Conservation (phyloP, 257 asterid species). For the Capsicum baccatum region DNA sequence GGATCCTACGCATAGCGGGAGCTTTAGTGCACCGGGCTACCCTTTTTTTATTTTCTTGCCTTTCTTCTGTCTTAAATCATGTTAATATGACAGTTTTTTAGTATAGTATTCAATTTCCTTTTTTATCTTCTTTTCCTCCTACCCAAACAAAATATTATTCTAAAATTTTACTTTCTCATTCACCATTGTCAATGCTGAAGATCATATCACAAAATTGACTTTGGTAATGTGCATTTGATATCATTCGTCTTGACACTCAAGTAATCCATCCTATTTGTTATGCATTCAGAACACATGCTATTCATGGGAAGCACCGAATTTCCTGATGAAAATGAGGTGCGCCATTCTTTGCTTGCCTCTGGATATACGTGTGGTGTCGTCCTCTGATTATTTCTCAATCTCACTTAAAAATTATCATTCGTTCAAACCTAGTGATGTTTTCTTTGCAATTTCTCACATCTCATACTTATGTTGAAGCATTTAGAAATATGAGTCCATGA, state of each 20-base stretch:
- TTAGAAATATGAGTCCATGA: neutral
- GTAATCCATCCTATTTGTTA: constrained; percentile 33
- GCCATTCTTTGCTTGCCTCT: constrained; percentile 33
- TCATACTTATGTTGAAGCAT: neutral
- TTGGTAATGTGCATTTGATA: neutral
- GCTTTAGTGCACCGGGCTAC: no score
- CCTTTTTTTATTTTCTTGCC: no score
- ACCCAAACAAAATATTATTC: neutral
- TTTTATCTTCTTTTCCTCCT: constrained; percentile 9
- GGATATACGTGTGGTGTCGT: neutral
- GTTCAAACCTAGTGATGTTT: neutral
- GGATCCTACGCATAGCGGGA: no score
- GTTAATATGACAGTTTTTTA: neutral
- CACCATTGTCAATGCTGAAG: neutral
- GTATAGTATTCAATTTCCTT: neutral
- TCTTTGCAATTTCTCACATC: constrained; percentile 8
- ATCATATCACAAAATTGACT: neutral
- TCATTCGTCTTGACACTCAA: neutral
- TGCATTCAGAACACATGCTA: constrained; percentile 95
- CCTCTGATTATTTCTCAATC: neutral
- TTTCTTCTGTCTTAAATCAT: neutral
- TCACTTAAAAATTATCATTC: neutral
- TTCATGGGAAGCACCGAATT: constrained; percentile 96
- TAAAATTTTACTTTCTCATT: neutral
- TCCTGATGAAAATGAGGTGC: constrained; percentile 98